Base-by-base conservation (phyloP, 1,284 basidiomycete genomes). In the Ustilago loliicola region DNA sequence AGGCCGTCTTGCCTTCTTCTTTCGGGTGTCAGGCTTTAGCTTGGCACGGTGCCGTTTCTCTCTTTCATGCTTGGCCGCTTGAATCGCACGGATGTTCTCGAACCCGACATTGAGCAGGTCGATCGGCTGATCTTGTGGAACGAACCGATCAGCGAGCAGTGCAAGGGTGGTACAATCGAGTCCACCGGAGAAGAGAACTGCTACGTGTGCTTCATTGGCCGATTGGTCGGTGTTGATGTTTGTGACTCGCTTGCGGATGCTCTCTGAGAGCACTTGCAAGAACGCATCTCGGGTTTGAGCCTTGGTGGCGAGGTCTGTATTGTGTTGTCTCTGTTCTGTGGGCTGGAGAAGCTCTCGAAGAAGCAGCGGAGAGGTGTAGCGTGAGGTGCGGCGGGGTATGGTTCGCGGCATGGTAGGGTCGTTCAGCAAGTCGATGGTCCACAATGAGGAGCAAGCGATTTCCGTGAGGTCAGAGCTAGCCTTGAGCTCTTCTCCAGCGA, bases 61-160 rank as follows among this genome's bases (percentile, higher is more conserved):
- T 58, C 9, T 73, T 67, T 53, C 81, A 69, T 79, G 78, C 50
- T 66, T 71, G 1, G 77, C 70, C 29, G 71, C 88, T 68, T 80
- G 89, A 56, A 90, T 27, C 90, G 88, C 83, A 3, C 93, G 90
- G 11, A 94, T 94, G 82, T 97, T 97, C 84, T 97, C 94, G 79
- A 99, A 99, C 0, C 94, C 94, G 3, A 99, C 95, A 81, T 98
- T 99, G 25, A 99, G 88, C 0, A 99, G 88, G 82, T 99, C 96
- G 62, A 99, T 95, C 0, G 94, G 92, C 65, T 85, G 77, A 3
- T 48, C 84, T 95, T 93, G 42, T 89, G 80, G 73, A 3, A 83
- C 52, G 62, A 70, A 63, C 6, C 59, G 56, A 81, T 96, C 90
- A 0, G 94, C 92, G 0, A 98, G 88, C 74, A 91, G 92, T 0